A percentile compares a stretch with the other conserved stretches of the same genome.
Conservation (phyloP, 208 protist species). For the Trypanosoma congolense region DNA sequence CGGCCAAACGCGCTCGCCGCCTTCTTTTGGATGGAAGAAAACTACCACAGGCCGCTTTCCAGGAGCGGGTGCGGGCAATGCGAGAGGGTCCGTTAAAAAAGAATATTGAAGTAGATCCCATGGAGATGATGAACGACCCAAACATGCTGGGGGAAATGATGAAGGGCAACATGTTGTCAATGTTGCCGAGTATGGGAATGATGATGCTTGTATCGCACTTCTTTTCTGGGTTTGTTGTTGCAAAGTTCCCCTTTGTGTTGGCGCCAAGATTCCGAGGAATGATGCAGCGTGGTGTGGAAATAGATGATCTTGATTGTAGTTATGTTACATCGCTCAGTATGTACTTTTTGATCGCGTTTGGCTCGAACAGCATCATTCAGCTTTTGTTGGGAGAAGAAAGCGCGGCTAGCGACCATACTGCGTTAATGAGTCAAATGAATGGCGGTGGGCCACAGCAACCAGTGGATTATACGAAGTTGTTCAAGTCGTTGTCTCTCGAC, state of each 20-base stretch:
- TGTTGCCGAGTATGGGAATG: conserved; percentile 93
- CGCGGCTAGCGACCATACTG: conserved; percentile 29
- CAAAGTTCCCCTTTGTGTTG: conserved; percentile 94
- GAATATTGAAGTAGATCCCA: conserved; percentile 78
- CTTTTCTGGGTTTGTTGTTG: conserved; percentile 95
- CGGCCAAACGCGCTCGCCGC: conserved; percentile 55
- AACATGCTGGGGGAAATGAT: conserved; percentile 92
- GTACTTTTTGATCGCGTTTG: conserved; percentile 95
- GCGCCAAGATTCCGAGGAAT: conserved; percentile 91
- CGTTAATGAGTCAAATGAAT: conserved; percentile 58
- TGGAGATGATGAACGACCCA: conserved; percentile 92
- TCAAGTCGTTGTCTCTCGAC: conserved; percentile 68
- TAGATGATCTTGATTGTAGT: conserved; percentile 90
- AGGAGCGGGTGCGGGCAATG: conserved; percentile 51
- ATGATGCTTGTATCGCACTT: conserved; percentile 95
- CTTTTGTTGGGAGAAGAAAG: conserved; percentile 87
- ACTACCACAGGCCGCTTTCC: conserved; percentile 58
- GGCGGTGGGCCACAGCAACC: conserved; percentile 41
- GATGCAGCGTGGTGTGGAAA: conserved; percentile 94
- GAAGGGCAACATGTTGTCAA: conserved; percentile 92
- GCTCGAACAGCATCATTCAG: conserved; percentile 89
- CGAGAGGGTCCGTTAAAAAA: conserved; percentile 51
- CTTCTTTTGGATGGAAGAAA: conserved; percentile 47
- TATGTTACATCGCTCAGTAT: conserved; percentile 95
- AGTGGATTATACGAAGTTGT: conserved; percentile 77